These are phyloP conservation scores for Aquilaria sinensis DNA, from an alignment of 345 rosid genomes.

Conservation along the genomic window DNA sequence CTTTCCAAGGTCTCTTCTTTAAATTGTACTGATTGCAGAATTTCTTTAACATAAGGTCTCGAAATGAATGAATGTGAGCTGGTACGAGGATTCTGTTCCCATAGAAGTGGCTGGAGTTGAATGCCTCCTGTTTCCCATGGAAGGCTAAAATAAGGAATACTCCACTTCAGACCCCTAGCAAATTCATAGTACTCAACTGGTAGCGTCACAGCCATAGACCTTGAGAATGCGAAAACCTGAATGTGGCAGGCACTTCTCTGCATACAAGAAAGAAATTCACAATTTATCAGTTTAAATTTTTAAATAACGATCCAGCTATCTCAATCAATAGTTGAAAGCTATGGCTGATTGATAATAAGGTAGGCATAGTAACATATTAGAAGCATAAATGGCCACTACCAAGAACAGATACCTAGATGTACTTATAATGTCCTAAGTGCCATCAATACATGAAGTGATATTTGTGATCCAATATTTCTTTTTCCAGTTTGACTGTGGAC, in stretches of 20 bases:
- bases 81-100: slow-evolving; percentile 41
- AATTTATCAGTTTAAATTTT: background rate
- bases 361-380: no score
- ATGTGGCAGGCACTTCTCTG: slow-evolving; percentile 86
- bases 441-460: no score
- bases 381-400: no score
- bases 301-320: background rate
- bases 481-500: no score
- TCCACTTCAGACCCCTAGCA: slow-evolving; percentile 70
- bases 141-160: slow-evolving; percentile 80
- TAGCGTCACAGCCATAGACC: slow-evolving; percentile 67
- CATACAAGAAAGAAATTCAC: slow-evolving; percentile 5
- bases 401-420: no score
- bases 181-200: slow-evolving; percentile 77
- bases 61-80: slow-evolving; percentile 41
- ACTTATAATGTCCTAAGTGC: no score
- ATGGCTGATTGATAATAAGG: background rate
- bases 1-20: slow-evolving; percentile 21
- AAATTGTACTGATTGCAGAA: slow-evolving; percentile 18
- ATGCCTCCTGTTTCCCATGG: slow-evolving; percentile 76
- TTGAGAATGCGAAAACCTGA: slow-evolving; percentile 85
- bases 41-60: slow-evolving; percentile 12
- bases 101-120: slow-evolving; percentile 47
- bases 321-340: background rate
- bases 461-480: no score